Percentiles rank a stretch among this genome's conserved stretches.
phyloP scores from a whole-genome alignment of 148 eudicot species.

The Vaccinium vitisidaea region DNA sequence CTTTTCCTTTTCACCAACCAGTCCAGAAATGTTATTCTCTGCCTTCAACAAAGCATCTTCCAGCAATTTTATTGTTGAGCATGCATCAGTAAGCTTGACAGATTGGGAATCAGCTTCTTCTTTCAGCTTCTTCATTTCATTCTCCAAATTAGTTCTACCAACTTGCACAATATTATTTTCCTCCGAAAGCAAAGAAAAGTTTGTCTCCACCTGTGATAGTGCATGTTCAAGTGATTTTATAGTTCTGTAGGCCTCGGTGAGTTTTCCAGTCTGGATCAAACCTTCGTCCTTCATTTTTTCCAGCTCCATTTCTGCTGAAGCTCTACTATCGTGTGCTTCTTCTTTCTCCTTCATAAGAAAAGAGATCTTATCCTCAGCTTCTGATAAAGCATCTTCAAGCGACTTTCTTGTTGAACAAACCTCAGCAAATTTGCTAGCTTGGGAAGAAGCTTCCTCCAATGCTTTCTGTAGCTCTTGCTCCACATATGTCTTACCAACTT shows the following conservation, averaged over 20 bases:
- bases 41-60: slow-evolving; percentile 58
- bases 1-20: slow-evolving; percentile 52
- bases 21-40: slow-evolving; percentile 42
- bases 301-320: slow-evolving; percentile 58
- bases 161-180: slow-evolving; percentile 54
- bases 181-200: slow-evolving; percentile 47
- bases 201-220: slow-evolving; percentile 49
- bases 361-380: slow-evolving; percentile 51
- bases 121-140: slow-evolving; percentile 54
- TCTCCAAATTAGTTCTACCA: slow-evolving; percentile 34
- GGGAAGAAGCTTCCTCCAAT: slow-evolving; percentile 38
- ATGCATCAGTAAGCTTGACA: slow-evolving; percentile 54
- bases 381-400: slow-evolving; percentile 60
- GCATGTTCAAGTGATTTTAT: slow-evolving; percentile 72
- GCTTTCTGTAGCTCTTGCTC: slow-evolving; percentile 58
- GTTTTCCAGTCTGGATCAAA: slow-evolving; percentile 38
- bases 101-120: slow-evolving; percentile 59
- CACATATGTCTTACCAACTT: slow-evolving; percentile 35
- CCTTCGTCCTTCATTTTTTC: slow-evolving; percentile 59
- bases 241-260: slow-evolving; percentile 52
- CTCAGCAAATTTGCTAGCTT: slow-evolving; percentile 42
- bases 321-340: slow-evolving; percentile 45
- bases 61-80: slow-evolving; percentile 43
- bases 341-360: slow-evolving; percentile 61
- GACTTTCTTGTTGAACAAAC: slow-evolving; percentile 40